Evolutionary conservation across 164 flowering plant species (phyloP), one percentile per base, ranked within the genome.

Genomic region (Warburgia ugandensis): DNA sequence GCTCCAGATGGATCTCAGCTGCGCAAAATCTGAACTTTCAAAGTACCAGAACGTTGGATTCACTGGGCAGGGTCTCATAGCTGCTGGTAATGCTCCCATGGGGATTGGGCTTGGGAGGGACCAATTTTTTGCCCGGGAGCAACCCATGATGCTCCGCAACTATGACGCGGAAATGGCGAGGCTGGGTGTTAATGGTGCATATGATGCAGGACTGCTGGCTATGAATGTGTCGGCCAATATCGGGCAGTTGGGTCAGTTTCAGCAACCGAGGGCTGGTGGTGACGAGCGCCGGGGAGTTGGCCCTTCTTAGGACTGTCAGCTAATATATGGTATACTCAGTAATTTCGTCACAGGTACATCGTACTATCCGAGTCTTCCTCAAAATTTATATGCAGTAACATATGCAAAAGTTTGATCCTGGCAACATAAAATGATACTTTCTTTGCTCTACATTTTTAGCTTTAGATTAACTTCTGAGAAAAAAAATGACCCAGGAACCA

Each of bases 11-110:
- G 89, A 83, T 62, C 92, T 86, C 38, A 73, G 63, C 59, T 79
- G 81, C 50, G 92, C 96, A 28, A 79, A 81, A 27, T 73, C 96
- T 1, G 96, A 86, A 58, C 86, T 86, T 45, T 86, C 91, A 55
- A 81, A 79, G 60, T 83, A 86, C 57, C 90, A 83, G 50, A 81
- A 58, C 69, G 63, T 77, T 1, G 78, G 73, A 28, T 57, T 73
- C 49, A 62, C 77, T 3, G 57, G 64, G 16, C 72, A 65, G 31
- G 68, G 74, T 32, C 66, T 73, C 11, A 58, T 77, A 0, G 73
- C 73, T 3, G 75, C 73, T 2, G 68, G 70, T 6, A 66, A 71
- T 5, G 44, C 69, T 0, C 77, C 70, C 33, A 72, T 74, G 48
- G 83, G 82, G 2, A 62, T 72, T 46, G 74, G 77, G 27, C 59